Conservation (phyloP, 1,284 basidiomycete species). For the Apiotrichum gamsii region DNA sequence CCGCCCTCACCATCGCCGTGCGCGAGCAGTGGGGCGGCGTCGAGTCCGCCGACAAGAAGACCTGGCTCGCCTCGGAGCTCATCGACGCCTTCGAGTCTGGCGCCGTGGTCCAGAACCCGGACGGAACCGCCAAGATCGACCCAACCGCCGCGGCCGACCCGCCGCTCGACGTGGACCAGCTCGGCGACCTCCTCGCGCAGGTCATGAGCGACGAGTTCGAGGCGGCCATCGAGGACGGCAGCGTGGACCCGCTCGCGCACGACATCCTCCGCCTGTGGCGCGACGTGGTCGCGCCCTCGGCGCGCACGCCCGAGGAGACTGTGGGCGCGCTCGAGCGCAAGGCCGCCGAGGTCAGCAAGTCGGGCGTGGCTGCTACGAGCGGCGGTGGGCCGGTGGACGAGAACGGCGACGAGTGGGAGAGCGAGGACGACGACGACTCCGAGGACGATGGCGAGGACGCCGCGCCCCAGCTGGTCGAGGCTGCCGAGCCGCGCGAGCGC, state of each 20-base stretch:
- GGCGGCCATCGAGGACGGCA: conserved; percentile 70
- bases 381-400: conserved; percentile 42
- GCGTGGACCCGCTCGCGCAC: conserved; percentile 60
- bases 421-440: conserved; percentile 47
- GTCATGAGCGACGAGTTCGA: conserved; percentile 82
- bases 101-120: conserved; percentile 17
- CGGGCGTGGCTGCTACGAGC: conserved; percentile 23
- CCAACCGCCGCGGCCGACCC: conserved; percentile 39
- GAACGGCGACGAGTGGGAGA: conserved; percentile 51
- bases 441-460: conserved; percentile 48
- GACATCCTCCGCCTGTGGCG: conserved; percentile 68
- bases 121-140: conserved; percentile 17
- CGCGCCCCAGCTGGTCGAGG: conserved; percentile 55
- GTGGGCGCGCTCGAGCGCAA: conserved; percentile 60
- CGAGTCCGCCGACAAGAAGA: conserved; percentile 62
- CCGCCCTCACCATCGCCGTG: conserved; percentile 73
- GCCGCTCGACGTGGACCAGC: conserved; percentile 62
- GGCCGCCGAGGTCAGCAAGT: conserved; percentile 50
- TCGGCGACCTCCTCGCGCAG: conserved; percentile 65
- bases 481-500: conserved; percentile 35
- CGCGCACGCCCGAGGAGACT: conserved; percentile 51
- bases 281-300: conserved; percentile 44
- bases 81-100: conserved; percentile 73
- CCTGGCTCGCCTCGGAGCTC: conserved; percentile 71
- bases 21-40: conserved; percentile 76